These are phyloP conservation scores for Byssochlamys sp. DNA, from an alignment of 2,329 filamentous ascomycete genomes.

Conservation along the genomic window DNA sequence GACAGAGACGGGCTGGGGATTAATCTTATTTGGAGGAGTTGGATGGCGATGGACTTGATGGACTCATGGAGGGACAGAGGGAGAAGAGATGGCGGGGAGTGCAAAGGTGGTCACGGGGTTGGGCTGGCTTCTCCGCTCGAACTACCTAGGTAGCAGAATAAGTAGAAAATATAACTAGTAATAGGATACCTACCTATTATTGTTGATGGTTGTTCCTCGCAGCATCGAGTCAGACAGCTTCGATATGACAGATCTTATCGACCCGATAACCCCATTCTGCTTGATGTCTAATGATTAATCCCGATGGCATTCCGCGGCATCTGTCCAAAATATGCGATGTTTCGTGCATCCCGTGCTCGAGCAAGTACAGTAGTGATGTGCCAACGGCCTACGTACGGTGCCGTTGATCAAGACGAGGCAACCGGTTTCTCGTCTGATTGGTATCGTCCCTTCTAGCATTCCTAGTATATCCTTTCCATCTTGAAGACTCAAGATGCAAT, in stretches of 20 bases:
- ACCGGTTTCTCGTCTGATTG: neutral
- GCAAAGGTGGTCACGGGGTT: neutral
- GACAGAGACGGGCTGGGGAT: neutral
- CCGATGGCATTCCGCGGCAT: neutral
- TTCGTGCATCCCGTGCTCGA: neutral
- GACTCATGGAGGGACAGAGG: neutral
- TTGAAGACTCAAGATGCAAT: neutral
- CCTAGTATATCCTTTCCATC: neutral
- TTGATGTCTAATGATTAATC: neutral
- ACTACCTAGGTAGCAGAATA: no score
- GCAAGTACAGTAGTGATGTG: neutral
- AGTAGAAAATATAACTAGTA: no score
- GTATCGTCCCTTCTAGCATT: neutral
- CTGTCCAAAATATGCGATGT: neutral
- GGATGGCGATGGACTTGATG: no score
- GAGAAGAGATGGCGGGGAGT: neutral
- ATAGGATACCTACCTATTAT: no score
- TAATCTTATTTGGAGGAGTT: neutral
- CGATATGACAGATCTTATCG: neutral
- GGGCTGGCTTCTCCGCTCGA: no score
- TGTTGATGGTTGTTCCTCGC: neutral
- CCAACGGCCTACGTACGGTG: neutral
- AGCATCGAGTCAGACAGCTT: neutral
- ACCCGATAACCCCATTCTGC: no score
- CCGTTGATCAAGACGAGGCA: neutral